Evolutionary conservation across 495 filamentous ascomycete species (phyloP).

Genomic region (Annulohypoxylon nitens): DNA sequence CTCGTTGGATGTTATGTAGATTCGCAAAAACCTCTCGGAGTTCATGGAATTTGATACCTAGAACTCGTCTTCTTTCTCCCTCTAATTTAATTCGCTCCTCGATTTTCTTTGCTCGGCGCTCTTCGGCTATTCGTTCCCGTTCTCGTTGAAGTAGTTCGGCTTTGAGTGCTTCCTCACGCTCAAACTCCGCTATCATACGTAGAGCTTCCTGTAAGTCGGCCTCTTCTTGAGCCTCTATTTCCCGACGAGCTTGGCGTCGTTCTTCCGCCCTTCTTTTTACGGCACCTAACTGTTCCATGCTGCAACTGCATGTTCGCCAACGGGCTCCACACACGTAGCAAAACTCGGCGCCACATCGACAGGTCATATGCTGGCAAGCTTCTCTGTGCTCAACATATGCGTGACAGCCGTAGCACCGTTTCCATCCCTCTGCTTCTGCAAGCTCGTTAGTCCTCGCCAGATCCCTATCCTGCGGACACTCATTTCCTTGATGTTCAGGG

Average conservation of each 20-base stretch:
- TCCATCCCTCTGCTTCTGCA: constrained; percentile 59
- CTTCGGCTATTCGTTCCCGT: constrained; percentile 43
- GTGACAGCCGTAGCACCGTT: constrained; percentile 47
- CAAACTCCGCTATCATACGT: constrained; percentile 53
- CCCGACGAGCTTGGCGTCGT: constrained; percentile 41
- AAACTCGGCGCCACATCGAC: constrained; percentile 63
- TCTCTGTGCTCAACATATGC: constrained; percentile 58
- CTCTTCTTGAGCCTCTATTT: constrained; percentile 47
- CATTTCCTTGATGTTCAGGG: constrained; percentile 46
- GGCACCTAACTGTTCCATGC: constrained; percentile 47
- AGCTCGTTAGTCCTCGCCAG: constrained; percentile 51
- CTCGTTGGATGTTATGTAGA: constrained; percentile 47
- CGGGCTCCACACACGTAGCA: constrained; percentile 63
- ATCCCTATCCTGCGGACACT: constrained; percentile 55
- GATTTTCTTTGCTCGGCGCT: constrained; percentile 39
- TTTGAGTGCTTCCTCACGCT: constrained; percentile 53
- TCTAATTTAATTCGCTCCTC: constrained; percentile 50
- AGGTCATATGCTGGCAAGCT: constrained; percentile 68
- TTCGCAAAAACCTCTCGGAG: constrained; percentile 41
- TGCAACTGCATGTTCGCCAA: constrained; percentile 57
- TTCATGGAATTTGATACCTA: constrained; percentile 47
- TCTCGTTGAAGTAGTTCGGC: constrained; percentile 51
- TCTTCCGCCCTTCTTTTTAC: constrained; percentile 43
- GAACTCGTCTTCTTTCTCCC: constrained; percentile 43
- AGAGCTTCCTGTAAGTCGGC: constrained; percentile 51